Base-by-base conservation (phyloP, 73 alveolate species). In the Paramecium tetraurelia region DNA sequence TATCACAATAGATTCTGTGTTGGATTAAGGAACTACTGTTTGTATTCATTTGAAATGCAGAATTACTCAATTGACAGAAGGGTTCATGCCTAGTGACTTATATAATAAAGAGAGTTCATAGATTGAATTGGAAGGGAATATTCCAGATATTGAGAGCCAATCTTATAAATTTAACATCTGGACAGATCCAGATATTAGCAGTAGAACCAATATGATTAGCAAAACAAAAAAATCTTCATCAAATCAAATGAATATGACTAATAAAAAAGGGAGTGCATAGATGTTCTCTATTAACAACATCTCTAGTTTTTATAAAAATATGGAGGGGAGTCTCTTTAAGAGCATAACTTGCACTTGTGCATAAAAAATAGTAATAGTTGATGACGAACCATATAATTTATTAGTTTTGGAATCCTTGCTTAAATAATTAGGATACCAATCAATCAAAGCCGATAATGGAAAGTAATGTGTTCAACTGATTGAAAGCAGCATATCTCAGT, bases 321-420 rank as follows among this genome's bases (percentile, higher is more conserved):
- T 14, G 59, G 59, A 48, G 5, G 48, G 48, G 48, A 48, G 21
- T 48, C 24, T 48, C 24, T 48, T 48, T 12, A 3, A 48, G 59
- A 48, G 59, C 5, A 3, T 14, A 0, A 14, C 8, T 48, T 48
- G 18, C 16, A 3, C 9, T 71, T 40, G 86, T 71, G 24, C 29
- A 29, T 20, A 71, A 7, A 36, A 71, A 71, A 21, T 21, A 4
- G 29, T 76, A 20, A 76, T 76, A 21, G 71, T 41, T 20, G 89
- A 35, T 76, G 89, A 76, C 18, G 89, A 76, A 76, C 89, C 89
- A 16, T 76, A 76, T 76, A 31, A 76, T 76, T 38, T 76, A 38
- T 21, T 76, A 21, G 89, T 76, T 40, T 41, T 76, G 7, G 71
- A 76, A 76, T 36, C 89, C 1, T 38, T 76, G 8, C 33, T 76